Evolutionary conservation across 2,329 filamentous ascomycete species (phyloP).

Genomic region (Ambrosiella cleistominuta): DNA sequence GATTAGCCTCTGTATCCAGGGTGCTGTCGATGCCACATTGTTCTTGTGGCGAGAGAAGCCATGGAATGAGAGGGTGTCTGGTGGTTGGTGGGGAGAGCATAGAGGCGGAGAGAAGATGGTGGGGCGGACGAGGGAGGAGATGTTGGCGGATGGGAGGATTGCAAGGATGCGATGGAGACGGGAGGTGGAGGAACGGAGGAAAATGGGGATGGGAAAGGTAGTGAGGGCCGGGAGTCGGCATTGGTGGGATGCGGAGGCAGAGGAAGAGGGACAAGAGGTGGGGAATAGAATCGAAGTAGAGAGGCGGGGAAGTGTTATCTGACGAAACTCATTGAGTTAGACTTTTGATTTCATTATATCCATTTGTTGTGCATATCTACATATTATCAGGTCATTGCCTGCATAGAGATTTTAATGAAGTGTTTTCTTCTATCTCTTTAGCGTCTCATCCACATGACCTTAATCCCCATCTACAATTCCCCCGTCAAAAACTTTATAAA

Average conservation of each 20-base stretch:
- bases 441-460: neutral
- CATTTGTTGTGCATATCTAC: slow-evolving; percentile 10
- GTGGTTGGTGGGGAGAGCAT: slow-evolving; percentile 14
- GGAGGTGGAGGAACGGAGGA: slow-evolving; percentile 23
- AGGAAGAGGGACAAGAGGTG: neutral
- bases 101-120: slow-evolving; percentile 14
- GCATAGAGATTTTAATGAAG: neutral
- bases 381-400: neutral
- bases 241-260: slow-evolving; percentile 24
- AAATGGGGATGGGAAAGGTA: neutral
- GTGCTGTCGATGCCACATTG: slow-evolving; percentile 47
- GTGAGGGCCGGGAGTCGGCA: neutral
- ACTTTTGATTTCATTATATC: neutral
- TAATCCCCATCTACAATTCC: slow-evolving; percentile 21
- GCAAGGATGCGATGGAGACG: slow-evolving; percentile 31
- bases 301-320: neutral
- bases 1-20: slow-evolving; percentile 45
- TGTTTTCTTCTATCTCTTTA: neutral
- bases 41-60: slow-evolving; percentile 56
- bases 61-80: slow-evolving; percentile 21
- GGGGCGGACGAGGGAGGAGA: slow-evolving; percentile 34
- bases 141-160: slow-evolving; percentile 31
- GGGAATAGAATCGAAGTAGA: neutral
- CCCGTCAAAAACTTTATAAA: slow-evolving; percentile 61
- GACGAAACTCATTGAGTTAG: neutral